phyloP scores from a whole-genome alignment of 129 eudicot species.

The Daucus carota region DNA sequence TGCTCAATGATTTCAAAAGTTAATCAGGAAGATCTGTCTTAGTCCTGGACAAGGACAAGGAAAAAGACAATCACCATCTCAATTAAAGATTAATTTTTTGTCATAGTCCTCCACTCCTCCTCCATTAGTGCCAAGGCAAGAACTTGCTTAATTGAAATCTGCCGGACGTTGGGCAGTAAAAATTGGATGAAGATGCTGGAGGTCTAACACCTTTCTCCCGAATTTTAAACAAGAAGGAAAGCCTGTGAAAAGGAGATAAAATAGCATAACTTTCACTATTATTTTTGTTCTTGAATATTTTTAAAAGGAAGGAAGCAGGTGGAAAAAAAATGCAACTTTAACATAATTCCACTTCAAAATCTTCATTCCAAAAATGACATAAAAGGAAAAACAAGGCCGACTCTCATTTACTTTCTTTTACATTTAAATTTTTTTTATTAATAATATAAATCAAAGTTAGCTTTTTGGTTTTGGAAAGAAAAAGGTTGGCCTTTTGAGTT shows the following conservation, averaged over 20 bases:
- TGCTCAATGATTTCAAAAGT: background rate
- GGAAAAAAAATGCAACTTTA: too few species aligned
- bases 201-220: too few species aligned
- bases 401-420: too few species aligned
- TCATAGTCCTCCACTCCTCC: slow-evolving; percentile 8
- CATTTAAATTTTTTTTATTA: background rate
- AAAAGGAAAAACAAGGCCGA: too few species aligned
- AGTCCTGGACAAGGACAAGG: background rate
- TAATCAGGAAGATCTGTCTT: background rate
- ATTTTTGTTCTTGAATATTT: too few species aligned
- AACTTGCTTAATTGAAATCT: background rate
- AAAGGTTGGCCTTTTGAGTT: background rate
- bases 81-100: background rate
- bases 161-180: background rate
- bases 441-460: background rate
- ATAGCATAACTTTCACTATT: too few species aligned
- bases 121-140: background rate
- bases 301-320: too few species aligned
- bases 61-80: background rate
- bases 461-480: background rate
- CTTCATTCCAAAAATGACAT: too few species aligned
- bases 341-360: too few species aligned
- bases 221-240: too few species aligned
- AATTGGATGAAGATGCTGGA: background rate
- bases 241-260: too few species aligned